Evolutionary conservation across 805 yeast species (phyloP).

Genomic region (Yarrowia sp.): DNA sequence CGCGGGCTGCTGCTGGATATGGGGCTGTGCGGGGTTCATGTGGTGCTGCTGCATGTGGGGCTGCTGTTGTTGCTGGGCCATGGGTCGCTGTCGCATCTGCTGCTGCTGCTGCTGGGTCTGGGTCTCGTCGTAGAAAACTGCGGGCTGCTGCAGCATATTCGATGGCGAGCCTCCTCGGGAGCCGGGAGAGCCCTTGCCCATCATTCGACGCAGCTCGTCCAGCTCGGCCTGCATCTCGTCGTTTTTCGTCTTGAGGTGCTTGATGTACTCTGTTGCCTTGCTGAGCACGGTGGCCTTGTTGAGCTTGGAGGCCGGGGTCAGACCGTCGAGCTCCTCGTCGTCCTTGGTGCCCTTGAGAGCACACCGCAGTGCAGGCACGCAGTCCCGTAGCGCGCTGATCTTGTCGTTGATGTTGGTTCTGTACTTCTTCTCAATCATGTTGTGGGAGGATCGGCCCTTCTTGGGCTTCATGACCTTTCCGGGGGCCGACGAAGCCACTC

Average conservation of each 20-base stretch:
- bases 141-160: conserved; percentile 36
- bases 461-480: conserved; percentile 48
- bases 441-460: conserved; percentile 67
- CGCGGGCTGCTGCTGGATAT: conserved; percentile 19
- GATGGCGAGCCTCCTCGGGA: conserved; percentile 20
- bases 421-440: conserved; percentile 81
- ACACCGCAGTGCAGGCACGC: conserved; percentile 78
- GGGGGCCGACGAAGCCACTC: conserved; percentile 39
- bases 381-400: conserved; percentile 71
- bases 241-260: conserved; percentile 71
- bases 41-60: conserved; percentile 35
- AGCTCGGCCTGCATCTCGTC: conserved; percentile 60
- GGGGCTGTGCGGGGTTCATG: conserved; percentile 27
- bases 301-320: conserved; percentile 74
- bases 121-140: conserved; percentile 35
- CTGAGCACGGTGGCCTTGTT: conserved; percentile 80
- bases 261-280: conserved; percentile 81
- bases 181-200: conserved; percentile 11
- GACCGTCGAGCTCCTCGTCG: conserved; percentile 66
- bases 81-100: conserved; percentile 35
- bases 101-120: conserved; percentile 26
- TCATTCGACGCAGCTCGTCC: conserved; percentile 49
- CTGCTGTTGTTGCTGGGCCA: conserved; percentile 11
- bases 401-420: conserved; percentile 77
- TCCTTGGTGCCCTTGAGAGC: conserved; percentile 59